Conservation (phyloP, 257 asterid genomes). For the Solanum chiquidenum region DNA sequence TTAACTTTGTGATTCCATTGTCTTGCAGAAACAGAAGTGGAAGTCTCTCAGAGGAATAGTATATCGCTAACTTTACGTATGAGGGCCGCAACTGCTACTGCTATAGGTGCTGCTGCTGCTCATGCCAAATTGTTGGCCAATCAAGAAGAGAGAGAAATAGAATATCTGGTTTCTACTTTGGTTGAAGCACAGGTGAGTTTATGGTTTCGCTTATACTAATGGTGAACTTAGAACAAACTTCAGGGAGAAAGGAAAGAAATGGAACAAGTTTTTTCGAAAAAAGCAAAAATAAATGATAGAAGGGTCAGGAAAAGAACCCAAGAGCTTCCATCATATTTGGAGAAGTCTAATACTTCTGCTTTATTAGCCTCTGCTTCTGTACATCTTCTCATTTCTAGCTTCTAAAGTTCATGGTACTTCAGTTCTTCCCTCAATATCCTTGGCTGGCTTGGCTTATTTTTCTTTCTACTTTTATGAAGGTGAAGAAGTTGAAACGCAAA, state of each 20-base stretch:
- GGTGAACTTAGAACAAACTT: not conserved
- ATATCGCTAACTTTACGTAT: constrained; percentile 59
- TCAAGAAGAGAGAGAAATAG: constrained; percentile 83
- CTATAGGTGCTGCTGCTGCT: constrained; percentile 88
- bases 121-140: constrained; percentile 83
- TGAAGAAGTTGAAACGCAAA: constrained; percentile 55
- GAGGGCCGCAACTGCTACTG: constrained; percentile 86
- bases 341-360: not conserved
- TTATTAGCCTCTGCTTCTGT: not conserved
- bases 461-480: constrained; percentile 19
- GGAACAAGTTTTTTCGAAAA: not conserved
- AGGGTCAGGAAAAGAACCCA: not conserved
- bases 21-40: constrained; percentile 27
- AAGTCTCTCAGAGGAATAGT: constrained; percentile 29
- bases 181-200: constrained; percentile 65
- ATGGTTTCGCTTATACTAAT: not conserved
- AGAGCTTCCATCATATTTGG: not conserved
- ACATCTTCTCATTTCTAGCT: not conserved
- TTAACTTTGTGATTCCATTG: not conserved
- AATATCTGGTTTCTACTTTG: constrained; percentile 50
- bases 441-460: not conserved
- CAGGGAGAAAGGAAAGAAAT: not conserved
- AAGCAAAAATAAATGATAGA: not conserved
- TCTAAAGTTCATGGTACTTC: not conserved
- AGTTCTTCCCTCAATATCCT: not conserved